Base-by-base conservation (phyloP, 805 yeast species). In the Groenewaldozyma tartarivorans region DNA sequence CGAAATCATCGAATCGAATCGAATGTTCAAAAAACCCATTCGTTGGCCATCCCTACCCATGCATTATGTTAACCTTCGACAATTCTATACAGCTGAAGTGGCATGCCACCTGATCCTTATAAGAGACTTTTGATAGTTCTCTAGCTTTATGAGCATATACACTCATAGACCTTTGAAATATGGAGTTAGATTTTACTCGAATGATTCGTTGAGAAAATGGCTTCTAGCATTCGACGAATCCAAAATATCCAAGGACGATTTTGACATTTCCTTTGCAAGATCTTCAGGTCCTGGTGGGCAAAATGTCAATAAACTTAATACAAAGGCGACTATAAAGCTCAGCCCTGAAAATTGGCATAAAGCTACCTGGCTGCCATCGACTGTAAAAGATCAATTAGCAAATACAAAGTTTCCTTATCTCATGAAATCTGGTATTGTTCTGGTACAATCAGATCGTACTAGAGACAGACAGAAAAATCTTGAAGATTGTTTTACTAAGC, bases 231-330 rank as follows among this genome's bases (percentile, higher is more conserved):
- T 68, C 41, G 47, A 51, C 1, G 50, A 54, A 4, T 22, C 44
- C 1, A 41, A 54, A 4, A 63, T 79, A 2, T 84, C 83, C 1
- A 55, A 62, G 11, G 47, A 56, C 15, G 49, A 57, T 13, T 78
- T 79, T 50, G 59, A 61, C 2, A 53, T 71, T 1, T 47, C 66
- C 3, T 79, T 61, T 52, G 64, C 75, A 40, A 58, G 88, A 43
- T 72, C 92, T 0, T 74, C 87, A 26, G 94, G 94, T 0, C 85
- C 94, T 0, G 94, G 95, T 1, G 95, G 95, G 0, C 94, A 84
- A 50, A 80, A 85, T 53, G 94, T 85, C 7, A 84, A 84, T 57
- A 84, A 84, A 50, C 66, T 62, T 42, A 68, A 64, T 22, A 70
- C 82, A 1, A 79, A 83, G 51, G 84, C 87, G 5, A 77, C 84